phyloP scores from a whole-genome alignment of 805 yeast species.

The Metschnikowia cerradonensis region DNA sequence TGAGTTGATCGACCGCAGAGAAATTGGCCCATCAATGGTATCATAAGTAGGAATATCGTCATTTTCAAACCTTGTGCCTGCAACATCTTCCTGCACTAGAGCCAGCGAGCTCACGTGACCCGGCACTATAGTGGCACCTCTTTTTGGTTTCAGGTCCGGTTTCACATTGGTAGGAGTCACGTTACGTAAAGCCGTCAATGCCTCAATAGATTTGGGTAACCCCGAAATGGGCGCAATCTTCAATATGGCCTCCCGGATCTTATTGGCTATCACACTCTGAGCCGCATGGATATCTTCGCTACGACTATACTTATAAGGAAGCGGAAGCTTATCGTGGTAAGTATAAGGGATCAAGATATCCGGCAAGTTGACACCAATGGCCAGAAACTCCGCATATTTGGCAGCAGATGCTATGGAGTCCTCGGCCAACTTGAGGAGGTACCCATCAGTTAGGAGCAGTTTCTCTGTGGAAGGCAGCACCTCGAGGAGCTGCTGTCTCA shows the following conservation, averaged over 20 bases:
- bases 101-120: constrained; percentile 36
- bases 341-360: constrained; percentile 39
- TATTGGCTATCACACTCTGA: constrained; percentile 40
- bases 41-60: constrained; percentile 20
- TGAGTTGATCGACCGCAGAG: constrained; percentile 27
- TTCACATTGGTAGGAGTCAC: constrained; percentile 53
- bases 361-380: constrained; percentile 41
- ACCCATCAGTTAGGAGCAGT: constrained; percentile 30
- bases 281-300: constrained; percentile 34
- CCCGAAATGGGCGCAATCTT: constrained; percentile 81
- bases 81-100: constrained; percentile 36
- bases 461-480: constrained; percentile 19
- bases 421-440: constrained; percentile 33
- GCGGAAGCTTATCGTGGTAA: constrained; percentile 36
- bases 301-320: constrained; percentile 30
- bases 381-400: constrained; percentile 34
- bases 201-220: constrained; percentile 79
- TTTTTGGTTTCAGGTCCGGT: constrained; percentile 20
- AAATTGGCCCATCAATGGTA: constrained; percentile 43
- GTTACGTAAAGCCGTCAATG: constrained; percentile 58
- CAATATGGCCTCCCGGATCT: constrained; percentile 71
- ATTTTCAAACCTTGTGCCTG: constrained; percentile 33
- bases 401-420: constrained; percentile 38
- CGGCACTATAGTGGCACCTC: constrained; percentile 28
- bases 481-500: constrained; percentile 42